Base-by-base conservation (phyloP, 805 yeast species). In the Candida broadrunensis region DNA sequence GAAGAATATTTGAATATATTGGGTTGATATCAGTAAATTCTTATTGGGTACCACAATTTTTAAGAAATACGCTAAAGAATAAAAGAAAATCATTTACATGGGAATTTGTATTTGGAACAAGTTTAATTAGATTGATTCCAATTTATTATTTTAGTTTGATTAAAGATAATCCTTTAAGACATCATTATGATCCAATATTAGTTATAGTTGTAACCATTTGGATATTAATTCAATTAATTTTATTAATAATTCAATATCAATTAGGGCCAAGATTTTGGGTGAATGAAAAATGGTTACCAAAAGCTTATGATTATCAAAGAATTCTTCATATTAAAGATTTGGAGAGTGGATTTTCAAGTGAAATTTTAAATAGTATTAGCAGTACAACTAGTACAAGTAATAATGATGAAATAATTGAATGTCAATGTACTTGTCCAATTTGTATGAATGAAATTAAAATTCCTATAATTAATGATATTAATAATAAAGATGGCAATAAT, bases 41-140 rank as follows among this genome's bases (percentile, higher is more conserved):
- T 1, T 83, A 77, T 50, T 89, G 97, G 97, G 49, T 86, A 13
- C 97, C 97, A 1, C 98, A 90, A 60, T 83, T 87, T 33, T 81
- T 81, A 50, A 72, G 97, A 56, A 88, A 88, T 56, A 77, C 82
- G 2, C 58, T 81, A 21, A 73, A 87, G 38, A 91, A 90, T 16
- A 72, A 88, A 41, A 71, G 77, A 41, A 79, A 85, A 3, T 51
- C 65, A 12, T 78, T 88, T 47, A 63, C 73, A 27, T 86, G 95
- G 90, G 79, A 76, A 45, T 90, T 85, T 50, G 75, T 88, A n/a
- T 19, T 82, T 8, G 86, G 89, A 0, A 78, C 85, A 0, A 77
- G 88, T 0, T 29, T 78, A 2, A 60, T 85, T 7, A 67, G 96
- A 45, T 52, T 83, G 2, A 24, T 75, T 1, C 97, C 97, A 0